Percentiles rank a stretch among this genome's conserved stretches.
Evolutionary conservation across 768 basidiomycete genomes (phyloP).

Genomic region (Mrakia frigida): DNA sequence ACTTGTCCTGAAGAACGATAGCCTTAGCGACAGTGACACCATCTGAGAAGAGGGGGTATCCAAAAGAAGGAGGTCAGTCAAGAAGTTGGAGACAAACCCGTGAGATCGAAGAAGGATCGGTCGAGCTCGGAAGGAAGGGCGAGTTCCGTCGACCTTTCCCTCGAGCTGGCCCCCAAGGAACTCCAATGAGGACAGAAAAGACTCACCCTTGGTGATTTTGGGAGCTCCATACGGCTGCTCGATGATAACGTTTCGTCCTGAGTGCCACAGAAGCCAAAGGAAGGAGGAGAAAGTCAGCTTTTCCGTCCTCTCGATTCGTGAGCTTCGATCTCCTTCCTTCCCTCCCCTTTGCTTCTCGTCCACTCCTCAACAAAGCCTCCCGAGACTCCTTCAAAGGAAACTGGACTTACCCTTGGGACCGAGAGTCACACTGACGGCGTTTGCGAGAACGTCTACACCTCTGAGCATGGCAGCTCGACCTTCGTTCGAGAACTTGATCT

Average conservation of each 20-base stretch:
- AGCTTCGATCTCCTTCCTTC: constrained; percentile 4
- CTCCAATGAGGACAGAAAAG: background rate
- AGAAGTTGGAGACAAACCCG: background rate
- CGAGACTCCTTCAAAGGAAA: background rate
- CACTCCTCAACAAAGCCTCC: background rate
- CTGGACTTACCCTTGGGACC: constrained; percentile 76
- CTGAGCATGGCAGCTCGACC: constrained; percentile 87
- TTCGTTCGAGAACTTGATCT: constrained; percentile 93
- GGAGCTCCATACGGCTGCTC: constrained; percentile 58
- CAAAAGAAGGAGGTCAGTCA: background rate
- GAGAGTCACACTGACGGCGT: constrained; percentile 92
- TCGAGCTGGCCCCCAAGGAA: background rate
- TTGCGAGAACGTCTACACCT: constrained; percentile 93
- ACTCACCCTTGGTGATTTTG: constrained; percentile 90
- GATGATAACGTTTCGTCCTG: constrained; percentile 96
- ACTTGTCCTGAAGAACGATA: constrained; percentile 91
- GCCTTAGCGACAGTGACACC: constrained; percentile 98
- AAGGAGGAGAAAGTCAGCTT: background rate
- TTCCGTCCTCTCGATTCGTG: background rate
- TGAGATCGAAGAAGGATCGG: background rate
- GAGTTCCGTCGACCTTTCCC: background rate
- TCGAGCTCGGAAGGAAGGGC: constrained; percentile 4
- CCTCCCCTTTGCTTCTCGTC: background rate
- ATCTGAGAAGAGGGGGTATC: constrained; percentile 51
- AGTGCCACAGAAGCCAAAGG: background rate